Base-by-base conservation (phyloP, 2,329 filamentous ascomycete genomes). In the Magnaporthiopsis incrustans region DNA sequence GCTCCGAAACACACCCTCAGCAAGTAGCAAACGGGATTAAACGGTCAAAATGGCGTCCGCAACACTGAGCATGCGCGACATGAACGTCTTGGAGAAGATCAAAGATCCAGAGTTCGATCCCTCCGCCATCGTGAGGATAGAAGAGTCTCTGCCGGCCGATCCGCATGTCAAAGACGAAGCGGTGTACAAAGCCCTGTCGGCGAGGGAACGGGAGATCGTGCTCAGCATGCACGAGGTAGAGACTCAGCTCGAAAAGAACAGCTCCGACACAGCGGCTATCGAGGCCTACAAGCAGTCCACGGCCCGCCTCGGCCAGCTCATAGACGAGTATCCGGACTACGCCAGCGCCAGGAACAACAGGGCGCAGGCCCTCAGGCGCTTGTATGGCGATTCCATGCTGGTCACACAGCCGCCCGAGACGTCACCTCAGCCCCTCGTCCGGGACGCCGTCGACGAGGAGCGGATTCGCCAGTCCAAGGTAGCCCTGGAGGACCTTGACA, bases 261-360 rank as follows among this genome's bases (percentile, higher is more conserved):
- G 22, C 26, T n/a, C 26, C 58, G 26, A 27, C 77, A 25, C 77
- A 78, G 53, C 73, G 77, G 60, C 75, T 71, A 59, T 72, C 75
- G 2, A 72, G 69, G 77, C 77, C 56, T 88, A 86, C 69, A 76
- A 74, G 32, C 66, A 74, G 50, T 80, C 79, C 63, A 73, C 87
- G 25, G 71, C 73, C 12, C 74, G 77, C 7, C 77, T 93, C 6
- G 79, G 81, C 35, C 71, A 74, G 2, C 78, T 92, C 38, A 83
- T 92, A 57, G 70, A 77, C 2, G 74, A 82, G 30, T 73, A 85
- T 63, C 88, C 89, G 3, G 74, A 77, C 38, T 93, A 93, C 73
- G 89, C 89, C 27, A 90, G 88, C 67, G 88, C 86, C 7, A 83
- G 85, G 65, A 89, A 92, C 72, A 93, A 94, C 74, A 82, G 89